Evolutionary conservation across 1,139 yeast genomes (phyloP), one percentile per base, ranked within the genome.

Genomic region (Magnusiomyces paraingens): DNA sequence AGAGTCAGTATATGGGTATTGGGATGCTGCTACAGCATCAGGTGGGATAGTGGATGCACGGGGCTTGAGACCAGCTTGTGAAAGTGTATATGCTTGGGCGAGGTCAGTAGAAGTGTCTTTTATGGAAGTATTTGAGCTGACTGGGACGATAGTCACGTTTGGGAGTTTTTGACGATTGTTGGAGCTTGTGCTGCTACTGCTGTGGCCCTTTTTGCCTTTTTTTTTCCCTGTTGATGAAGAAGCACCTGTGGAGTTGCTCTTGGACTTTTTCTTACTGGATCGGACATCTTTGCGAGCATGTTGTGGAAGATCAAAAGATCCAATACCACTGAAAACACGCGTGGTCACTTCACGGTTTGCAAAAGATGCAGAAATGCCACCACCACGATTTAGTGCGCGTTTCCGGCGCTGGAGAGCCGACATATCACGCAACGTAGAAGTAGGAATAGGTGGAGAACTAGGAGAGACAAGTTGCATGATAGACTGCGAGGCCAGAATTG

Each of bases 401-500:
- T 40, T 32, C 26, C 51, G 40, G 12, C 51, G 22, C 20, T 22
- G 22, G 5, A 32, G 51, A n/a, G 41, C 40, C 4, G 40, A 26
- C 39, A 43, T 49, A 3, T 49, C 51, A 3, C 47, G 49, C 49
- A 50, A 29, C 14, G 52, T 29, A 17, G 49, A 47, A 17, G 57
- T 55, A 1, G 57, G 57, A 14, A 55, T 55, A 36, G 57, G 57
- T 18, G 57, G 57, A 4, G 57, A 55, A 14, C 54, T 43, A 12
- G 57, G 49, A 3, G 50, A 22, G 21, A 51, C 54, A 21, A 50
- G 52, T 14, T 39, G 46, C 15, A 52, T 42, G 1, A 55, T 51
- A 11, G 50, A 36, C 44, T 52, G 57, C 5, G 50, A 48, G 4
- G 50, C 50, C 20, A 32, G 35, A 2, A 48, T 39, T 17, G 45